Evolutionary conservation across 2,329 filamentous ascomycete species (phyloP).

Genomic region (Pyrenophora seminiperda): DNA sequence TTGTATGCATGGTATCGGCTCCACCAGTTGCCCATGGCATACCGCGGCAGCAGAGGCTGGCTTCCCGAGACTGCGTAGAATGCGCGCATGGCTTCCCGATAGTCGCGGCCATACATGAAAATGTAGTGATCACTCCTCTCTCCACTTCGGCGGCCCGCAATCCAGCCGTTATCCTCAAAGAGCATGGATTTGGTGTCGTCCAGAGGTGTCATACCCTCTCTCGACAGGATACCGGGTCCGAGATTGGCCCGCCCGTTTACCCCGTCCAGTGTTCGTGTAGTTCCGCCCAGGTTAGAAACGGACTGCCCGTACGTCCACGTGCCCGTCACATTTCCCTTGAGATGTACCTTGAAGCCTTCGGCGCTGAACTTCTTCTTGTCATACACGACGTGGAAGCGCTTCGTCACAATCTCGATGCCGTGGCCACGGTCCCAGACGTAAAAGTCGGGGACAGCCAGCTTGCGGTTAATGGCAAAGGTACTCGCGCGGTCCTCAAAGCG

Average conservation of each 20-base stretch:
- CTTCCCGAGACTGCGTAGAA: conserved; percentile 62
- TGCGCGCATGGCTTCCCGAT: conserved; percentile 58
- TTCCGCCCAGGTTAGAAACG: conserved; percentile 53
- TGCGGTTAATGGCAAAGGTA: conserved; percentile 64
- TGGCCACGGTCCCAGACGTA: conserved; percentile 54
- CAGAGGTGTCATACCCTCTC: conserved; percentile 57
- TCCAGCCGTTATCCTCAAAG: conserved; percentile 60
- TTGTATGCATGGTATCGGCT: conserved; percentile 65
- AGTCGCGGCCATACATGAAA: conserved; percentile 65
- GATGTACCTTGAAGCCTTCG: conserved; percentile 55
- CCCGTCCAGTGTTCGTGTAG: conserved; percentile 61
- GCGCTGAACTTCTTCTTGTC: conserved; percentile 62
- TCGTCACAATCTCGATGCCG: conserved; percentile 61
- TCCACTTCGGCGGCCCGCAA: conserved; percentile 55
- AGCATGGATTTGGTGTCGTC: conserved; percentile 64
- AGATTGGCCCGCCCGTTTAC: conserved; percentile 58
- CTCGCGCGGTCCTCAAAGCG: conserved; percentile 67
- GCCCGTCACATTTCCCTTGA: conserved; percentile 52
- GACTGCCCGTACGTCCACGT: conserved; percentile 59
- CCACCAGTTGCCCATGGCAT: conserved; percentile 69
- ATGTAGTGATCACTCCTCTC: conserved; percentile 63
- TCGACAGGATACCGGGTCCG: conserved; percentile 58
- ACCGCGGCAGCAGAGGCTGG: conserved; percentile 62
- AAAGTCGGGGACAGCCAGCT: conserved; percentile 56
- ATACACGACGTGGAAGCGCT: conserved; percentile 62